A percentile compares a stretch with the other conserved stretches of the same genome.
These are phyloP conservation scores for Neospora caninum DNA, from an alignment of 169 alveolate genomes.

Conservation along the genomic window DNA sequence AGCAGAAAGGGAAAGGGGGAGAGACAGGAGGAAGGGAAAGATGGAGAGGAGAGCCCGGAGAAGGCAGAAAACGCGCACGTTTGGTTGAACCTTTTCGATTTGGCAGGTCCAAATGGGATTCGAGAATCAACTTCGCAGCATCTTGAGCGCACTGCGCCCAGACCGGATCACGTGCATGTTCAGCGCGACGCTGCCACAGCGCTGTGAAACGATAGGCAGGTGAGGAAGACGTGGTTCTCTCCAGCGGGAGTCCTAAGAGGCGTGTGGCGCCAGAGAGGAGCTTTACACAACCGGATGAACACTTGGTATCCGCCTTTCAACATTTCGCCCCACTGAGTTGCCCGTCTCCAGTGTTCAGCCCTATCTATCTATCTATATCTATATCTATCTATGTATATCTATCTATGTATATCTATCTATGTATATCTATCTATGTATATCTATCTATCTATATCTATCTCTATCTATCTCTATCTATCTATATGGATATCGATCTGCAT, in stretches of 20 bases:
- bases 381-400: not conserved
- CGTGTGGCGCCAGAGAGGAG: too few species aligned
- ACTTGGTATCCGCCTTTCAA: too few species aligned
- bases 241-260: too few species aligned
- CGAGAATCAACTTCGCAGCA: conserved; percentile 53
- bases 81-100: not conserved
- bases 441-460: too few species aligned
- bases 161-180: conserved; percentile 64
- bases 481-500: too few species aligned
- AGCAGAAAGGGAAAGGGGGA: too few species aligned
- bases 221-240: not conserved
- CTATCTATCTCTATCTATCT: not conserved
- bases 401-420: not conserved
- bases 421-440: not conserved
- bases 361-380: not conserved
- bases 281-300: too few species aligned
- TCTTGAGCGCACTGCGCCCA: conserved; percentile 48
- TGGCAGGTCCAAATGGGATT: conserved; percentile 63
- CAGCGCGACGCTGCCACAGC: conserved; percentile 67
- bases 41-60: not conserved
- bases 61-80: not conserved
- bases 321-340: too few species aligned
- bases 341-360: too few species aligned
- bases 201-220: conserved; percentile 63
- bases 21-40: too few species aligned